phyloP scores from a whole-genome alignment of 352 stramenopile genomes.

The Hyaloperonospora brassicae region DNA sequence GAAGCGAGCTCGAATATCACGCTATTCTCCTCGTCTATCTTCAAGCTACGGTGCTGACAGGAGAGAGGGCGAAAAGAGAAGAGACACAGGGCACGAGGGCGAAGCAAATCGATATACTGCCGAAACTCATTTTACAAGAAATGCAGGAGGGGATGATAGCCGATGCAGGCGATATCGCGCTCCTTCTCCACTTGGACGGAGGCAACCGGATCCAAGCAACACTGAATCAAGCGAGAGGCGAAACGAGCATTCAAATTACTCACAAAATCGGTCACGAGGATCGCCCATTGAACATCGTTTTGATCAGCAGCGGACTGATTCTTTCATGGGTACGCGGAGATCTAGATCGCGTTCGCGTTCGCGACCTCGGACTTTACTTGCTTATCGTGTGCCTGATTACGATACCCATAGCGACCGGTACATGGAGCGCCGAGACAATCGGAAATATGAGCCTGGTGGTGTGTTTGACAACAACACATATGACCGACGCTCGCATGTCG shows the following conservation, averaged over 20 bases:
- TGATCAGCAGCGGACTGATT: conserved; percentile 7
- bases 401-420: conserved; percentile 1
- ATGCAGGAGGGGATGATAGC: conserved; percentile 1
- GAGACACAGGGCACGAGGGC: neutral
- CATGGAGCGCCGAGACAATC: conserved; percentile 6
- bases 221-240: conserved; percentile 2
- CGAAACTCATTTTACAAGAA: neutral
- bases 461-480: conserved; percentile 3
- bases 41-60: conserved; percentile 3
- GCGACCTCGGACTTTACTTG: conserved; percentile 2
- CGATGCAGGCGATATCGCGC: conserved; percentile 1
- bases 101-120: conserved; percentile 1
- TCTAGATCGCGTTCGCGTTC: conserved; percentile 11
- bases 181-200: conserved; percentile 7
- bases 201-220: conserved; percentile 6
- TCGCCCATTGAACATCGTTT: neutral
- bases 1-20: conserved; percentile 10
- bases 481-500: conserved; percentile 5
- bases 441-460: conserved; percentile 10
- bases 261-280: conserved; percentile 3
- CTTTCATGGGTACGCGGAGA: conserved; percentile 1
- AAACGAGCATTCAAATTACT: conserved; percentile 6
- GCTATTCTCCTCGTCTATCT: conserved; percentile 1
- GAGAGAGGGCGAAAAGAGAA: neutral
- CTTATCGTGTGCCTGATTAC: conserved; percentile 1